Conservation (phyloP, 2,329 filamentous ascomycete species). For the Trichocomaceae sp. region DNA sequence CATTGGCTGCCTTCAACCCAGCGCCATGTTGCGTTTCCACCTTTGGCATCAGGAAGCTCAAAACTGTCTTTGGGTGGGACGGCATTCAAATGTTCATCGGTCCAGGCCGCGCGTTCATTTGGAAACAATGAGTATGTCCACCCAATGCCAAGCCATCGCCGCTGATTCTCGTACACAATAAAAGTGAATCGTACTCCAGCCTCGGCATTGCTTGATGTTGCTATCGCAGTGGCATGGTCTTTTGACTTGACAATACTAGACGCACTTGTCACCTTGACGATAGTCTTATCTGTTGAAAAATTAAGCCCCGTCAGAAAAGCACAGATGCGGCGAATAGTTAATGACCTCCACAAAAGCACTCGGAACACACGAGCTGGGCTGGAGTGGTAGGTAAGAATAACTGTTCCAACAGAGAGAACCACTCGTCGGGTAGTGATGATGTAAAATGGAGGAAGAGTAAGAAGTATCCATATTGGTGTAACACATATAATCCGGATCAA, state of each 20-base stretch:
- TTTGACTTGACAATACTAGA: slow-evolving; percentile 31
- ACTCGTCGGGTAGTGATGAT: slow-evolving; percentile 83
- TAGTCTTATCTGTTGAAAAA: slow-evolving; percentile 48
- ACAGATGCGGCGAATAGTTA: slow-evolving; percentile 61
- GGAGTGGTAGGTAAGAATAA: slow-evolving; percentile 87
- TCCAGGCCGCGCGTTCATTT: slow-evolving; percentile 87
- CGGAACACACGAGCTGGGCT: slow-evolving; percentile 76
- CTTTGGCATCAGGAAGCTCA: slow-evolving; percentile 60
- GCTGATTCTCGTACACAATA: slow-evolving; percentile 91
- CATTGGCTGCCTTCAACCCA: slow-evolving; percentile 85
- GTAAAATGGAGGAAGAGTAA: slow-evolving; percentile 75
- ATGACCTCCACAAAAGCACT: slow-evolving; percentile 84
- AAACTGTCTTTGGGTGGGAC: slow-evolving; percentile 70
- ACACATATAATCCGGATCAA: slow-evolving; percentile 84
- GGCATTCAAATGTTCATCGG: slow-evolving; percentile 85
- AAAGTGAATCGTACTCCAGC: slow-evolving; percentile 93
- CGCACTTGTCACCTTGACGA: slow-evolving; percentile 3
- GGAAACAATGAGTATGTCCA: slow-evolving; percentile 90
- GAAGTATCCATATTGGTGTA: slow-evolving; percentile 76
- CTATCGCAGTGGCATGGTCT: slow-evolving; percentile 43
- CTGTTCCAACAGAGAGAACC: slow-evolving; percentile 75
- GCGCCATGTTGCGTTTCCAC: slow-evolving; percentile 58
- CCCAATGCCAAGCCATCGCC: slow-evolving; percentile 87
- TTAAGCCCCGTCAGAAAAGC: slow-evolving; percentile 72
- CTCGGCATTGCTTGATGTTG: slow-evolving; percentile 46